Evolutionary conservation across 768 basidiomycete species (phyloP).

Genomic region (Russula emetica): DNA sequence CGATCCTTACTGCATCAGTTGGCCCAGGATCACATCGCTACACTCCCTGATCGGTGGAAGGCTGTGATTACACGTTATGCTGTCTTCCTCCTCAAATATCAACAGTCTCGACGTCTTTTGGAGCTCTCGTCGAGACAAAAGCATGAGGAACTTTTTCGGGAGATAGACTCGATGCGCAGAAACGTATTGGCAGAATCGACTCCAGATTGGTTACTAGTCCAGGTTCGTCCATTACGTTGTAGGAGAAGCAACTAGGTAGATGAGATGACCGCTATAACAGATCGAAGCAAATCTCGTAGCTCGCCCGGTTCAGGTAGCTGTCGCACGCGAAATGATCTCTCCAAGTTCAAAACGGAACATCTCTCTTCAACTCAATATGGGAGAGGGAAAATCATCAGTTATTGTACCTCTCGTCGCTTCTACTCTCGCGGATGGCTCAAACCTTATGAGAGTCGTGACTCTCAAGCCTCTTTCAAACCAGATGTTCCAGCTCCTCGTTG

Average conservation of each 20-base stretch:
- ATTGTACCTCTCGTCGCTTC: constrained; percentile 46
- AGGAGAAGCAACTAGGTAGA: no score
- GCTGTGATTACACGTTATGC: not conserved
- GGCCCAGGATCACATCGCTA: constrained; percentile 26
- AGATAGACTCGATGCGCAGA: not conserved
- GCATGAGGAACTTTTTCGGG: constrained; percentile 7
- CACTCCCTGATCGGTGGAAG: constrained; percentile 8
- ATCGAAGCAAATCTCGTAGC: constrained; percentile 44
- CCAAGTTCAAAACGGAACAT: constrained; percentile 40
- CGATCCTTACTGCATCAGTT: constrained; percentile 24
- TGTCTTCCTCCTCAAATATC: constrained; percentile 1
- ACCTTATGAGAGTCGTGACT: constrained; percentile 47
- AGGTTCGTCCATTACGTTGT: not conserved
- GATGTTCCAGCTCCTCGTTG: constrained; percentile 47
- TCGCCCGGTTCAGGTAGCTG: constrained; percentile 41
- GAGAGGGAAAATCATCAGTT: constrained; percentile 52
- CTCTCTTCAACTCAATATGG: constrained; percentile 54
- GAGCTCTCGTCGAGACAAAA: not conserved
- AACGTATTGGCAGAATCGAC: not conserved
- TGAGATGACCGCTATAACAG: no score
- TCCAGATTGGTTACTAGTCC: constrained; percentile 19
- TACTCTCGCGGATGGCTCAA: constrained; percentile 41
- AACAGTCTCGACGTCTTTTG: constrained; percentile 12
- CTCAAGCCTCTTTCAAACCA: constrained; percentile 45
- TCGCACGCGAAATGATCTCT: constrained; percentile 47